Conservation (phyloP, 306 rosid genomes). For the Quercus dentata region DNA sequence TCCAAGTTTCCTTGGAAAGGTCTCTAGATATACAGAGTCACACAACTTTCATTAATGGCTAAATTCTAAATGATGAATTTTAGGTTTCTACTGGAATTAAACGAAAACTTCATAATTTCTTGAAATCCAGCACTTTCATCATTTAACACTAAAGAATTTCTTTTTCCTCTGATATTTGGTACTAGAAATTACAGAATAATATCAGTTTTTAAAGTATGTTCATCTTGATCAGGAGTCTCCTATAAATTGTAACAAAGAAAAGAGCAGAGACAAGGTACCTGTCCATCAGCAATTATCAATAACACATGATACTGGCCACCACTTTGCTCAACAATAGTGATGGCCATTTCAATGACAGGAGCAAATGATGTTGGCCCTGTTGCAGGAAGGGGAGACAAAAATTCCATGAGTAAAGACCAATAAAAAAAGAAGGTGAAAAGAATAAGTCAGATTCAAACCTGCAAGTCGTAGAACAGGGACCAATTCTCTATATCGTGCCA, state of each 20-base stretch:
- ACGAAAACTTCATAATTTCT: neutral
- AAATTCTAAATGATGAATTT: neutral
- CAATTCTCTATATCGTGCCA: constrained; percentile 67
- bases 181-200: neutral
- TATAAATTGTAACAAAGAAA: neutral
- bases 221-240: neutral
- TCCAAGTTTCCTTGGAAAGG: neutral
- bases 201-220: neutral
- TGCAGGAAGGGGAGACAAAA: constrained; percentile 10
- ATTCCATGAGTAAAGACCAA: constrained; percentile 10
- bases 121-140: neutral
- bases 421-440: constrained; percentile 1
- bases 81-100: neutral
- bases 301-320: constrained; percentile 94
- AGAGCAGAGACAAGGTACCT: constrained; percentile 31
- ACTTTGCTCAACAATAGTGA: constrained; percentile 90
- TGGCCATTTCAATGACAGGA: constrained; percentile 89
- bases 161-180: neutral
- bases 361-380: constrained; percentile 98
- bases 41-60: neutral
- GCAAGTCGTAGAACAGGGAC: constrained; percentile 86
- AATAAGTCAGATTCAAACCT: constrained; percentile 41
- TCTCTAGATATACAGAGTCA: neutral
- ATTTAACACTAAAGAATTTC: neutral
- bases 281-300: constrained; percentile 91